Evolutionary conservation across 371 early-diverging fungal genomes (phyloP).

Genomic region (Vavraia culicis): DNA sequence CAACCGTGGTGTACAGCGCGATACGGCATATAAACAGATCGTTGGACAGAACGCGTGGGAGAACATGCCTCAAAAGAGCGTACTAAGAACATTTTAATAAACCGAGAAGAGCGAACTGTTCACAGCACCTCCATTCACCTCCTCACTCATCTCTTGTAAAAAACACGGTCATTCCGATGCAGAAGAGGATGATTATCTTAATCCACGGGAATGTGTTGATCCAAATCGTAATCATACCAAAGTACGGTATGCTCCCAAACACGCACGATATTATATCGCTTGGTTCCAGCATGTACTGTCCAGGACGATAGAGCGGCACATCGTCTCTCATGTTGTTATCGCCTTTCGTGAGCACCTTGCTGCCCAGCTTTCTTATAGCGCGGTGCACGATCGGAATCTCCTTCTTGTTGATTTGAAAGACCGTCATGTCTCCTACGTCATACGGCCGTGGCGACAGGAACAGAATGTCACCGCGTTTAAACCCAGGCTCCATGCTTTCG

Average conservation of each 20-base stretch:
- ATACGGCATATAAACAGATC: too few species aligned
- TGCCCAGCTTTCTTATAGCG: slow-evolving; percentile 49
- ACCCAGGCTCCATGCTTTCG: slow-evolving; percentile 94
- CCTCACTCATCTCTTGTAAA: slow-evolving; percentile 24
- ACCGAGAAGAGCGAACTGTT: too few species aligned
- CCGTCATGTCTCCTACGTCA: slow-evolving; percentile 70
- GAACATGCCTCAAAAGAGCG: too few species aligned
- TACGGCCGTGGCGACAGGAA: slow-evolving; percentile 54
- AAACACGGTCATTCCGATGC: slow-evolving; percentile 23
- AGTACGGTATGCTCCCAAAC: slow-evolving; percentile 50
- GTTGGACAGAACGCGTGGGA: too few species aligned
- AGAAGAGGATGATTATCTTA: slow-evolving; percentile 24
- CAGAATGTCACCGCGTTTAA: slow-evolving; percentile 80
- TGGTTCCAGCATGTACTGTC: slow-evolving; percentile 52
- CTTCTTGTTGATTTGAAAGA: slow-evolving; percentile 69
- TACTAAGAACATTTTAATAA: too few species aligned
- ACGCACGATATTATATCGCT: slow-evolving; percentile 34
- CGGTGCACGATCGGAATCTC: slow-evolving; percentile 92
- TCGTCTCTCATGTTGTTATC: slow-evolving; percentile 85
- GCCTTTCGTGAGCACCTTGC: slow-evolving; percentile 71
- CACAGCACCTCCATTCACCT: too few species aligned
- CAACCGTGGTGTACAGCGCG: too few species aligned
- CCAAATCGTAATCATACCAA: slow-evolving; percentile 68
- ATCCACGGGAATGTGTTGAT: slow-evolving; percentile 29
- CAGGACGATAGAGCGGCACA: slow-evolving; percentile 61